These are phyloP conservation scores for Dothiorella sarmentorum DNA, from an alignment of 2,329 filamentous ascomycete genomes.

Conservation along the genomic window DNA sequence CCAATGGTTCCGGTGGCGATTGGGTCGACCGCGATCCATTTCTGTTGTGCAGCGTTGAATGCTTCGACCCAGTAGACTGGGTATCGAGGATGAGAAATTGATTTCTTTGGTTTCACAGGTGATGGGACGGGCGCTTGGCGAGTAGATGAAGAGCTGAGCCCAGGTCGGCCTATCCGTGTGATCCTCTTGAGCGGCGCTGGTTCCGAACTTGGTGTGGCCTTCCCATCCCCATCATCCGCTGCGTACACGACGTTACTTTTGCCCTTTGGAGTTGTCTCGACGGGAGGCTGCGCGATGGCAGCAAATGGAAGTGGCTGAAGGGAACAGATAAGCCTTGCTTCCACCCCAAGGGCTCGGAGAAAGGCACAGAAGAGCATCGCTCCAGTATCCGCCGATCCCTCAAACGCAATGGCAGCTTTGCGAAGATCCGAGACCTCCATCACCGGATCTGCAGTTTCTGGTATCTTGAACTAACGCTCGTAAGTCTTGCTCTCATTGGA, in stretches of 20 bases:
- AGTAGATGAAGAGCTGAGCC: background rate
- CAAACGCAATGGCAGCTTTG: constrained; percentile 62
- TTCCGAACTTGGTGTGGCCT: background rate
- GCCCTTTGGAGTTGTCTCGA: constrained; percentile 24
- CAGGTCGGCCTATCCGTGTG: constrained; percentile 6
- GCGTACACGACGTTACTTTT: constrained; percentile 26
- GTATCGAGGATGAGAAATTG: constrained; percentile 43
- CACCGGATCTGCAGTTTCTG: constrained; percentile 63
- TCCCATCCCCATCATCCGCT: background rate
- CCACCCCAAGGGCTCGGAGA: constrained; percentile 75
- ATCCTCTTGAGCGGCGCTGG: constrained; percentile 8
- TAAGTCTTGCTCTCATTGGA: constrained; percentile 2
- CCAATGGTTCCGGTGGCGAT: constrained; percentile 77
- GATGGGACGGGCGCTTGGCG: background rate
- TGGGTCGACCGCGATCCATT: constrained; percentile 87
- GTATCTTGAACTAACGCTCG: constrained; percentile 50
- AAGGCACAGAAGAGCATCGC: constrained; percentile 88
- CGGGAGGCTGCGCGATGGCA: constrained; percentile 32
- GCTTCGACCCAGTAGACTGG: constrained; percentile 95
- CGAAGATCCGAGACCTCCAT: constrained; percentile 71
- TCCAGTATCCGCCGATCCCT: constrained; percentile 84
- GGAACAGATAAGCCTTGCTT: constrained; percentile 82
- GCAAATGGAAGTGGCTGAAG: constrained; percentile 76
- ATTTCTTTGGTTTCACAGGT: background rate
- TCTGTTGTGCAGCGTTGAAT: constrained; percentile 79